These are phyloP conservation scores for Calonectria naviculata DNA, from an alignment of 2,329 filamentous ascomycete genomes.

Conservation along the genomic window DNA sequence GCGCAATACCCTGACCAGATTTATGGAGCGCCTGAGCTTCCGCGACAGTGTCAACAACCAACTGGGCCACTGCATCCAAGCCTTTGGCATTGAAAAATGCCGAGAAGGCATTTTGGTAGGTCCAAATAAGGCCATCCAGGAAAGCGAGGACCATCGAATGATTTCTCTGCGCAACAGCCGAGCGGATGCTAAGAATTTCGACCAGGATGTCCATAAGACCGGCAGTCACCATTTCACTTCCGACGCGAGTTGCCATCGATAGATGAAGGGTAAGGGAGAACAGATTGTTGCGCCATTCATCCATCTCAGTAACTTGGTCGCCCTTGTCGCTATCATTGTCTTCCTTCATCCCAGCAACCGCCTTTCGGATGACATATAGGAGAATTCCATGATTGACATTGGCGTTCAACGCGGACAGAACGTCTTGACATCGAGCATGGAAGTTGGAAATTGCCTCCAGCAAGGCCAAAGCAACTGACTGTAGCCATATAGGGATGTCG, in stretches of 20 bases:
- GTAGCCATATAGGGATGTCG: slow-evolving; percentile 78
- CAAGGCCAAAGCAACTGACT: slow-evolving; percentile 83
- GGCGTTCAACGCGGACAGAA: slow-evolving; percentile 90
- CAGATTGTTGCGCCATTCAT: slow-evolving; percentile 90
- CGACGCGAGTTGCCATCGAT: slow-evolving; percentile 78
- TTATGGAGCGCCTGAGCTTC: slow-evolving; percentile 75
- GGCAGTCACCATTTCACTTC: slow-evolving; percentile 86
- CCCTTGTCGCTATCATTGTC: slow-evolving; percentile 64
- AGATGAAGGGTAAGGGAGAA: slow-evolving; percentile 90
- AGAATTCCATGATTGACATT: slow-evolving; percentile 97
- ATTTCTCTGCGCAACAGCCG: slow-evolving; percentile 82
- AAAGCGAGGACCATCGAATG: slow-evolving; percentile 88
- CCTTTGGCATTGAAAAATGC: slow-evolving; percentile 85
- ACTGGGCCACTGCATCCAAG: slow-evolving; percentile 88
- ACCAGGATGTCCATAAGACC: slow-evolving; percentile 91
- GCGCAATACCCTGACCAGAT: slow-evolving; percentile 76
- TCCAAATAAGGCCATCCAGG: slow-evolving; percentile 88
- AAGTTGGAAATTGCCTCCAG: slow-evolving; percentile 89
- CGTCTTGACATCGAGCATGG: slow-evolving; percentile 80
- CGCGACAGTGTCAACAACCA: slow-evolving; percentile 83
- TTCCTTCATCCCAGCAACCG: slow-evolving; percentile 81
- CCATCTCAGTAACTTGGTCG: slow-evolving; percentile 72
- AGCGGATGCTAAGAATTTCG: slow-evolving; percentile 87
- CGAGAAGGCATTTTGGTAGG: slow-evolving; percentile 85
- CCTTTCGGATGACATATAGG: slow-evolving; percentile 91